Conservation (phyloP, 176 grass and related monocot species). For the Juncus inflexus region DNA sequence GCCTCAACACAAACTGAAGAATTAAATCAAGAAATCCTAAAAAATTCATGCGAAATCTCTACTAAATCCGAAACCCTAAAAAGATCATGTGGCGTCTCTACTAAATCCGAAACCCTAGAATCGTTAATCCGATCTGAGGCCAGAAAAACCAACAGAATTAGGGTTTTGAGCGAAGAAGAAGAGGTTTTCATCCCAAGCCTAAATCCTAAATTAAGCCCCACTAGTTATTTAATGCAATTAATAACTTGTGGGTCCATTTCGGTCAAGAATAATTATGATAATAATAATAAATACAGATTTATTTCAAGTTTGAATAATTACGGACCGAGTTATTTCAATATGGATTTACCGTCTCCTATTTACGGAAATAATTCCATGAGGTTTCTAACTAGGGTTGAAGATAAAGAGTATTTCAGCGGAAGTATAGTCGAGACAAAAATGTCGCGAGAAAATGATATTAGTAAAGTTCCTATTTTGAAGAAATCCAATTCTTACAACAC, state of each 20-base stretch:
- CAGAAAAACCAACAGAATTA: conserved; percentile 31
- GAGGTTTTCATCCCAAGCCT: conserved; percentile 39
- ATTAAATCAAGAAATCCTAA: conserved; percentile 12
- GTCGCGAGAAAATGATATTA: conserved; percentile 42
- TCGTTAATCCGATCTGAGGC: conserved; percentile 68
- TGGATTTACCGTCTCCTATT: conserved; percentile 55
- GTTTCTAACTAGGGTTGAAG: conserved; percentile 40
- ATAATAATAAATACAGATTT: conserved; percentile 32
- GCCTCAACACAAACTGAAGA: conserved; percentile 90
- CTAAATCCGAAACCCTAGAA: conserved; percentile 66
- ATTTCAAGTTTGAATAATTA: conserved; percentile 39
- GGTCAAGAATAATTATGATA: conserved; percentile 46
- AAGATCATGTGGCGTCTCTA: conserved; percentile 21
- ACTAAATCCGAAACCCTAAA: conserved; percentile 35
- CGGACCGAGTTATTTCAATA: conserved; percentile 57
- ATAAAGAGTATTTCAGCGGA: conserved; percentile 91
- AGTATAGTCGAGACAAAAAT: conserved; percentile 79
- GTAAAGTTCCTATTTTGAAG: conserved; percentile 56
- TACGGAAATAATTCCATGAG: conserved; percentile 49
- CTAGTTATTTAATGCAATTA: conserved; percentile 79
- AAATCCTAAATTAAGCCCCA: conserved; percentile 52
- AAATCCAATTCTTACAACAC: conserved; percentile 87
- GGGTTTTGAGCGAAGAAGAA: conserved; percentile 71
- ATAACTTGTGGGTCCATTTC: conserved; percentile 84
- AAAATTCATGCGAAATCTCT: conserved; percentile 19